These are phyloP conservation scores for Angomonas desouzai DNA, from an alignment of 208 protist genomes.

Conservation along the genomic window DNA sequence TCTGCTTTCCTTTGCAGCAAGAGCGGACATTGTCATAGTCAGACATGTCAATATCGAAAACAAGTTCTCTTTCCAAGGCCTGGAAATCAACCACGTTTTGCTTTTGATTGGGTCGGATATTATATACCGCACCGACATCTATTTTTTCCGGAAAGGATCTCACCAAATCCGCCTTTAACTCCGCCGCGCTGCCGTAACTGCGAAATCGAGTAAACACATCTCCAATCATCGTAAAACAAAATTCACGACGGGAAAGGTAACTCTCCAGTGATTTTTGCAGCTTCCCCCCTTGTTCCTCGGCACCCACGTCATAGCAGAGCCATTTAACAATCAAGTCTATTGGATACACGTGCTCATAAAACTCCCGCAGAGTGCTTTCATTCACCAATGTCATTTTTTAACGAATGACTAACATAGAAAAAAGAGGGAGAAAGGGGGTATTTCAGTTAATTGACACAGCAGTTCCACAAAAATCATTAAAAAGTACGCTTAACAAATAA, in stretches of 20 bases:
- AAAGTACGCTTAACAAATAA: no score
- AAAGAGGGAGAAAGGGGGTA: conserved; percentile 15
- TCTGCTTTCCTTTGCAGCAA: conserved; percentile 93
- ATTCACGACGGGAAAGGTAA: conserved; percentile 81
- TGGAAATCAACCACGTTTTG: conserved; percentile 64
- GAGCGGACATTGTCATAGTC: conserved; percentile 99
- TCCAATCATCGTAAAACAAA: conserved; percentile 88
- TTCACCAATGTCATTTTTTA: conserved; percentile 37
- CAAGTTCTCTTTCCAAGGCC: conserved; percentile 93
- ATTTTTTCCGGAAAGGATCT: conserved; percentile 85
- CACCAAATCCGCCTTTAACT: conserved; percentile 72
- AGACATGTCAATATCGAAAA: conserved; percentile 99
- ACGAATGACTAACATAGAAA: neutral
- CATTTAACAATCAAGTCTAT: conserved; percentile 73
- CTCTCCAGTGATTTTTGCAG: conserved; percentile 17
- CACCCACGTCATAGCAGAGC: conserved; percentile 61
- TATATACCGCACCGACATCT: conserved; percentile 88
- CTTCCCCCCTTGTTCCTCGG: neutral
- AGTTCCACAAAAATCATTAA: no score
- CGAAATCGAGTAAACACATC: conserved; percentile 87
- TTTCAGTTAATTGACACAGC: no score
- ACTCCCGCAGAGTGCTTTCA: conserved; percentile 73
- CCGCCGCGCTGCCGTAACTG: conserved; percentile 65
- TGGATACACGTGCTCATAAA: conserved; percentile 87
- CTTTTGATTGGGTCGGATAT: conserved; percentile 81